Percentiles rank a stretch among this genome's conserved stretches.
These are phyloP conservation scores for Moesziomyces globuligerus DNA, from an alignment of 1,284 basidiomycete species.

Conservation along the genomic window DNA sequence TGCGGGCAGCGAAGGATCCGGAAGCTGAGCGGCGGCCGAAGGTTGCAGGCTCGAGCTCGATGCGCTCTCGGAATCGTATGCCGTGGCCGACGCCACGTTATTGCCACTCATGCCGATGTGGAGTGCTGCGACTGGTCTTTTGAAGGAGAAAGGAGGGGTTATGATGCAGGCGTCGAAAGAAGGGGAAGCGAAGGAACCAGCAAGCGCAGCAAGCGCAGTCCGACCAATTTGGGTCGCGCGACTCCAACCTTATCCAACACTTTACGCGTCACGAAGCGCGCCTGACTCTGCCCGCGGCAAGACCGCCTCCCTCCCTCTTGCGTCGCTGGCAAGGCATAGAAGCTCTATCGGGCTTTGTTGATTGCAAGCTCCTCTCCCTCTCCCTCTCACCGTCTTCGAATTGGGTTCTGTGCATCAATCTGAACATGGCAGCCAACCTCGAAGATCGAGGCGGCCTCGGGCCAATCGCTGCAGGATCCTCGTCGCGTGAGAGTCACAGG, in stretches of 20 bases:
- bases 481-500: neutral
- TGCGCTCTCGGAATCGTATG: conserved; percentile 4
- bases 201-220: neutral
- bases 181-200: neutral
- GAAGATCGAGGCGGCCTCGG: neutral
- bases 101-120: conserved; percentile 14
- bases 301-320: too few relatives aligned
- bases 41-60: neutral
- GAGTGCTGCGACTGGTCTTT: neutral
- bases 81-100: conserved; percentile 5
- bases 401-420: neutral
- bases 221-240: neutral
- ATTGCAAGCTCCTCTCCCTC: neutral
- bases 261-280: neutral
- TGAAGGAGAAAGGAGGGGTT: neutral
- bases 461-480: neutral
- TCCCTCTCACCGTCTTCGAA: neutral
- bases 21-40: conserved; percentile 23
- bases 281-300: neutral
- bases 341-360: too few relatives aligned
- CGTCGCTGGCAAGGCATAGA: too few relatives aligned
- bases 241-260: neutral
- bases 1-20: conserved; percentile 55
- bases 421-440: neutral
- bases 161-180: neutral